phyloP scores from a whole-genome alignment of 768 basidiomycete genomes.

The Astraeus odoratus region DNA sequence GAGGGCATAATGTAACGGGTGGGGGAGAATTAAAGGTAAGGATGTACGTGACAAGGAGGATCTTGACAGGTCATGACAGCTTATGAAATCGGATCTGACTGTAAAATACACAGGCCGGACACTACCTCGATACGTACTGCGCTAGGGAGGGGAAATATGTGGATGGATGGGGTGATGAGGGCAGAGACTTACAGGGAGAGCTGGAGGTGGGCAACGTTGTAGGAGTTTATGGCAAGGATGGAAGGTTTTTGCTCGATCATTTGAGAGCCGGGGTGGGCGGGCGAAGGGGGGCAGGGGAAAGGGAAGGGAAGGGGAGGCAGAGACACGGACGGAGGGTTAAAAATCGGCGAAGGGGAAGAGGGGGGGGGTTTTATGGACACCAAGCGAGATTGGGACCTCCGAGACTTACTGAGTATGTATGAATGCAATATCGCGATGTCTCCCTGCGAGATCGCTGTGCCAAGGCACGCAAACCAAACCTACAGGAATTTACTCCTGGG shows the following conservation, averaged over 20 bases:
- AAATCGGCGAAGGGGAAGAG: slow-evolving; percentile 10
- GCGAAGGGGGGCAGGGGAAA: slow-evolving; percentile 1
- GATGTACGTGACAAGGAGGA: slow-evolving; percentile 19
- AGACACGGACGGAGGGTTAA: slow-evolving; percentile 1
- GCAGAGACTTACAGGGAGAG: slow-evolving; percentile 45
- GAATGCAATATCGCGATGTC: background rate
- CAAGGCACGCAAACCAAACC: slow-evolving; percentile 19
- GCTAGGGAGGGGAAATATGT: background rate
- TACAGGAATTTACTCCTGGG: slow-evolving; percentile 25
- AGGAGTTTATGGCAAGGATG: slow-evolving; percentile 41
- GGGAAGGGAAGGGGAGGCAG: slow-evolving; percentile 2
- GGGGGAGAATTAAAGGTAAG: slow-evolving; percentile 9
- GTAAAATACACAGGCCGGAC: slow-evolving; percentile 2
- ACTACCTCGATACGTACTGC: background rate
- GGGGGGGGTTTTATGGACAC: background rate
- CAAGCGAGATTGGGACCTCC: background rate
- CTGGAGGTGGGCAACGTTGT: slow-evolving; percentile 59
- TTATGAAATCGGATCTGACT: slow-evolving; percentile 9
- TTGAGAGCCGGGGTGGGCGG: no score
- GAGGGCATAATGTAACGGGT: slow-evolving; percentile 7
- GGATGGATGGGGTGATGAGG: background rate
- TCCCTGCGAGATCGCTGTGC: slow-evolving; percentile 23
- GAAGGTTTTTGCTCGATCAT: slow-evolving; percentile 55
- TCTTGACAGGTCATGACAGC: slow-evolving; percentile 24
- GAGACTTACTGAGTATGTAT: slow-evolving; percentile 2